These are phyloP conservation scores for Pseudohalonectria lignicola DNA, from an alignment of 2,329 filamentous ascomycete genomes.

Conservation along the genomic window DNA sequence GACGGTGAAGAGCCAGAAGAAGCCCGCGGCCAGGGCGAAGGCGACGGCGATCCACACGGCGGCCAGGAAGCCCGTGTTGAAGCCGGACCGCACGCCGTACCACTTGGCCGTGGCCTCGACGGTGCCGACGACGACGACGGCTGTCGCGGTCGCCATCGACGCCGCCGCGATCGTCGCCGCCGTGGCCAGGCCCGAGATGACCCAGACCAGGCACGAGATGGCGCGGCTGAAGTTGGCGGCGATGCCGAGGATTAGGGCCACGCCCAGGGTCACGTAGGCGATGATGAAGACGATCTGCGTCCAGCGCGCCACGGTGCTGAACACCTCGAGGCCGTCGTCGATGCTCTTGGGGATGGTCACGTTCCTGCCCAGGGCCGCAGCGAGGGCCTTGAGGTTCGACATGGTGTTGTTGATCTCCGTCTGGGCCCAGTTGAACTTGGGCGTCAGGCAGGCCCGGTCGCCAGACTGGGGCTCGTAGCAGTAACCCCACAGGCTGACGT, in stretches of 20 bases:
- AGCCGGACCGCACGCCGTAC: constrained; percentile 57
- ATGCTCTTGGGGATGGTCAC: constrained; percentile 58
- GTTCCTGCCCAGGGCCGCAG: constrained; percentile 35
- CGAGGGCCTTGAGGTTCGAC: constrained; percentile 38
- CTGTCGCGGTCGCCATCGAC: constrained; percentile 63
- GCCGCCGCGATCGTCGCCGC: constrained; percentile 50
- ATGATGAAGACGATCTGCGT: constrained; percentile 74
- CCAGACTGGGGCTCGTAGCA: constrained; percentile 53
- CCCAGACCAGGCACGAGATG: constrained; percentile 71
- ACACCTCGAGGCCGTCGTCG: constrained; percentile 56
- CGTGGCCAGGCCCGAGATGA: constrained; percentile 56
- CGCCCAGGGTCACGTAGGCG: constrained; percentile 55
- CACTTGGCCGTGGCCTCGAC: constrained; percentile 55
- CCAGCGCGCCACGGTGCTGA: constrained; percentile 66
- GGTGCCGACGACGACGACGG: constrained; percentile 56
- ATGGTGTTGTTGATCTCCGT: constrained; percentile 56
- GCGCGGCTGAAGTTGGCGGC: constrained; percentile 74
- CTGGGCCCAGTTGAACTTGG: constrained; percentile 67
- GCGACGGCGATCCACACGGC: constrained; percentile 70
- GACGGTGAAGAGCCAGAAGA: constrained; percentile 87
- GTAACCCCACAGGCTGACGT: constrained; percentile 78
- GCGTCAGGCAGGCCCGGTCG: constrained; percentile 56
- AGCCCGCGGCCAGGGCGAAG: constrained; percentile 60
- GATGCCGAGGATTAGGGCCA: constrained; percentile 68
- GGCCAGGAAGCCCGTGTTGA: constrained; percentile 61